Conservation (phyloP, 345 rosid genomes). For the Raphanus sativus region DNA sequence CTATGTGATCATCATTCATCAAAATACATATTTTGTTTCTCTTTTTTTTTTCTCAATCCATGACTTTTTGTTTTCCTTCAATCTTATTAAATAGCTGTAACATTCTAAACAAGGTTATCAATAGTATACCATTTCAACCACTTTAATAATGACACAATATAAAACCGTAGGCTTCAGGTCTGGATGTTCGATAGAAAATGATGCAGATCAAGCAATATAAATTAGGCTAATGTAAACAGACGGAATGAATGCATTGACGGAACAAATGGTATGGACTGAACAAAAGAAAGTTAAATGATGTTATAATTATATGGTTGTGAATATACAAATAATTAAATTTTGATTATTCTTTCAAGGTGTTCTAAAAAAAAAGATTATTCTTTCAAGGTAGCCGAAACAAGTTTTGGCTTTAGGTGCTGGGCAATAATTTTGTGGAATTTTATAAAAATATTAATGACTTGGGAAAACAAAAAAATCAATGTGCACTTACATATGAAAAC, state of each 20-base stretch:
- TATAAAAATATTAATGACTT: neutral
- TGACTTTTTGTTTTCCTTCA: constrained; percentile 6
- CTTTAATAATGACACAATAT: neutral
- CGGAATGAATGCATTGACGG: neutral
- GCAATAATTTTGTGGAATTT: neutral
- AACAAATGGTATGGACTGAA: neutral
- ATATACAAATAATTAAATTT: neutral
- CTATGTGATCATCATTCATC: constrained; percentile 22
- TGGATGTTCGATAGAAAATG: neutral
- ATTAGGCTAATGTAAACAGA: neutral
- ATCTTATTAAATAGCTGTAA: constrained; percentile 3
- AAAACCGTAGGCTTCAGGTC: neutral
- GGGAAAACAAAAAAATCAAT: neutral
- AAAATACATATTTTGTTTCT: neutral
- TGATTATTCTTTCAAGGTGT: neutral
- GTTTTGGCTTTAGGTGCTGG: neutral
- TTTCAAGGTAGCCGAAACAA: neutral
- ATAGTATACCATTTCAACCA: neutral
- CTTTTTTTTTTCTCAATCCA: neutral
- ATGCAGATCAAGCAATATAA: neutral
- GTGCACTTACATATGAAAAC: neutral
- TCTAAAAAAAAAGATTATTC: too few species aligned
- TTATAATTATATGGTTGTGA: neutral
- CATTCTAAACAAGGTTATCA: constrained; percentile 1
- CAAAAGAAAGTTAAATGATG: neutral